Evolutionary conservation across 2,329 filamentous ascomycete species (phyloP).

Genomic region (Fusarium sp.): DNA sequence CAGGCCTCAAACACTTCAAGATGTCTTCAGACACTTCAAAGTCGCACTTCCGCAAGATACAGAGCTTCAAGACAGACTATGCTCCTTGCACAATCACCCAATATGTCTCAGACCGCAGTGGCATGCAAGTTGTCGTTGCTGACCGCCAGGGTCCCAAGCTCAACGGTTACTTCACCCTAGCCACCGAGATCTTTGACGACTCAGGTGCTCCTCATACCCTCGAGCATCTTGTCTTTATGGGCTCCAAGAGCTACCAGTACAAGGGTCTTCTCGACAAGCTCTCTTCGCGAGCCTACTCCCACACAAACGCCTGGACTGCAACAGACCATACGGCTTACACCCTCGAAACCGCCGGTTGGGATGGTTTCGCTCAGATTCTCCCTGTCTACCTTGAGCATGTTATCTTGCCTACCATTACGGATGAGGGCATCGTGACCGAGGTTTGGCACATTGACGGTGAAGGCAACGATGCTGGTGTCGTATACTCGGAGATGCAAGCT

Average conservation of each 20-base stretch:
- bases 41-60: conserved; percentile 83
- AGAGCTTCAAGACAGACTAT: conserved; percentile 91
- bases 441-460: conserved; percentile 96
- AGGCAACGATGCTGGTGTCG: conserved; percentile 95
- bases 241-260: conserved; percentile 92
- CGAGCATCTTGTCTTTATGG: conserved; percentile 90
- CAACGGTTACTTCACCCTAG: conserved; percentile 93
- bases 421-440: conserved; percentile 93
- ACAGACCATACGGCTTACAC: conserved; percentile 98
- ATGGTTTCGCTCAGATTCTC: conserved; percentile 93
- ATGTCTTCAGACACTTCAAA: conserved; percentile 69
- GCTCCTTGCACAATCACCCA: conserved; percentile 90
- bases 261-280: conserved; percentile 97
- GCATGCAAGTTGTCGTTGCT: conserved; percentile 94
- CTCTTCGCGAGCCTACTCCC: conserved; percentile 91
- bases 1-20: conserved; percentile 38
- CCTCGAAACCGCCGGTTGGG: conserved; percentile 95
- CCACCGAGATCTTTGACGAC: conserved; percentile 97
- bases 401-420: conserved; percentile 90
- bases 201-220: conserved; percentile 91
- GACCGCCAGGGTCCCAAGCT: conserved; percentile 96
- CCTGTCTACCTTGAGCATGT: conserved; percentile 97
- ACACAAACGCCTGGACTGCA: conserved; percentile 97
- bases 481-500: conserved; percentile 99
- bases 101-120: conserved; percentile 95